Base-by-base conservation (phyloP, 2,329 filamentous ascomycete species). In the Didymella glomerata region DNA sequence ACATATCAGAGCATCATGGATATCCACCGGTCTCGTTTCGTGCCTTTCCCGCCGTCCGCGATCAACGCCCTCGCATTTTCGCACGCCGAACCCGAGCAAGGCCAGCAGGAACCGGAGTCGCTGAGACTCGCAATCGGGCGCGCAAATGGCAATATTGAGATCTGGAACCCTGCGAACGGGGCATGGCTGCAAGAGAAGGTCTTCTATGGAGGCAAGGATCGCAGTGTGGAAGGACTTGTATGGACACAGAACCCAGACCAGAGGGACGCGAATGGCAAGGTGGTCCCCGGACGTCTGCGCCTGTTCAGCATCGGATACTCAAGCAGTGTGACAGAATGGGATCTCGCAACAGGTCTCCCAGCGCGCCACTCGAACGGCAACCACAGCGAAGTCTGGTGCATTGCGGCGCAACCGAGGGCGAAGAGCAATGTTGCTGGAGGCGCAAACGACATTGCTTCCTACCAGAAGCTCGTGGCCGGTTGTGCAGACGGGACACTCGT, bases 261-360 rank as follows among this genome's bases (percentile, higher is more conserved):
- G 70, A 83, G 89, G 55, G 84, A 82, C 41, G 83, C 87, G 61
- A 60, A 71, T 9, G 88, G 86, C 25, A 85, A 84, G 62, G 81
- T 84, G 62, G 77, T 88, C 18, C 79, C 88, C 25, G 94, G 93
- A 53, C 90, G 85, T 68, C 84, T 95, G 71, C 88, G 95, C 60
- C 86, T 99, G 41, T 99, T 99, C 81, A 98, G 94, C 78, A 96
- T 97, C 73, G 94, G 94, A 57, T 96, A 95, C 76, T 96, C 93
- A 20, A 92, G 90, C 51, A 90, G 90, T 24, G 88, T 99, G 46
- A 97, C 93, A 0, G 95, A 99, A 78, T 99, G 95, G 95, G 90
- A 98, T 79, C 82, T 99, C 24, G 87, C 88, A 66, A 90, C 88
- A 63, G 92, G 91, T 14, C 84, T 86, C 55, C 91, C 93, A 11